Evolutionary conservation across 257 asterid genomes (phyloP), one percentile per base, ranked within the genome.

Genomic region (Striga asiatica): DNA sequence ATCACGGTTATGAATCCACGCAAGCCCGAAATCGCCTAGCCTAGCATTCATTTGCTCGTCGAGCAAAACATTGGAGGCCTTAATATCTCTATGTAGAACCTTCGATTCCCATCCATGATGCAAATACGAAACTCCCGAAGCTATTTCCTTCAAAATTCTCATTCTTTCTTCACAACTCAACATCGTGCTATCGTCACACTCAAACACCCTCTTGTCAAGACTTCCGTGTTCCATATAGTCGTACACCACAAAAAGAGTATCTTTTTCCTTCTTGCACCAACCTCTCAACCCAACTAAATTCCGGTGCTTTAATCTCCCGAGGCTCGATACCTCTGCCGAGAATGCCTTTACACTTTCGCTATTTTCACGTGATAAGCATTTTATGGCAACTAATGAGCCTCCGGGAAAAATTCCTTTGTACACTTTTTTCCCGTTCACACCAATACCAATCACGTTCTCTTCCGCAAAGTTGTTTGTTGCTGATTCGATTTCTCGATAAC

Each of bases 221-320:
- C 95, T 82, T 4, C 87, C 95, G 47, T 82, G 79, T 65, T 75
- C 93, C 95, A 85, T 77, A 52, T 81, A 85, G 32, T 85, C 93
- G 39, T 85, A 82, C 5, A 85, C 81, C 27, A 85, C 25, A 28
- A 85, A 53, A 14, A 85, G 54, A 74, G 82, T 76, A 3, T 84
- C 83, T 22, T 61, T 80, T 28, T 78, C 87, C 49, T 80, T 82
- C 77, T 82, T 85, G 68, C 95, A 85, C 93, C 95, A 82, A 0
- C 95, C 93, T 69, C 83, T 67, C 48, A 85, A 51, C 5, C 89
- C 88, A 49, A 82, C 93, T 41, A 85, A 58, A 31, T 77, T 85
- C 25, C 87, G 38, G 1, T 85, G 95, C 74, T 78, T 85, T 3
- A 85, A 65, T 60, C 95, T 72, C 8, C 95, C 95, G 2, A 85